A percentile compares a stretch with the other conserved stretches of the same genome.
phyloP scores from a whole-genome alignment of 2,329 filamentous ascomycete species.

The Myriosclerotinia curreyana region DNA sequence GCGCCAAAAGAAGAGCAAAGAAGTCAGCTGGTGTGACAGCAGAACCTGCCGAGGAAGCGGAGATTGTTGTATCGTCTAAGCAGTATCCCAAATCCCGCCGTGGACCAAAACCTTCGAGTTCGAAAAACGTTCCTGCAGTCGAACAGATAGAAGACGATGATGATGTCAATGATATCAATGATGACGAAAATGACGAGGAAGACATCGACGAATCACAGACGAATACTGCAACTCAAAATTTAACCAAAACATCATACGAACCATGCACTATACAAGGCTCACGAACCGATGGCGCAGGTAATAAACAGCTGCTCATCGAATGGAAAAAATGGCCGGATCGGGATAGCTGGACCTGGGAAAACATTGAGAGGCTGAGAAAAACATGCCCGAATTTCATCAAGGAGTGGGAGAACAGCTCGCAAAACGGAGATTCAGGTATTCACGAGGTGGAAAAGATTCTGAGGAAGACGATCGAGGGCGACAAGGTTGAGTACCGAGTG shows the following conservation, averaged over 20 bases:
- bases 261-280: background rate
- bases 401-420: background rate
- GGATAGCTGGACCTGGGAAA: slow-evolving; percentile 9
- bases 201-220: background rate
- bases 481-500: background rate
- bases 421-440: background rate
- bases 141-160: background rate
- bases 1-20: background rate
- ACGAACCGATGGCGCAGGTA: background rate
- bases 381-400: background rate
- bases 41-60: background rate
- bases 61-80: background rate
- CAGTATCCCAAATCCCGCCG: background rate
- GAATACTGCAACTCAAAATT: background rate
- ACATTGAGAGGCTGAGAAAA: background rate
- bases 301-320: background rate
- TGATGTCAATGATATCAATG: background rate
- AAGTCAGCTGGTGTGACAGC: background rate
- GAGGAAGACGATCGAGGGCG: background rate
- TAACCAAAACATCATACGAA: background rate
- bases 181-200: background rate
- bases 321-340: background rate
- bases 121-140: background rate
- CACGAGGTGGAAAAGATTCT: background rate
- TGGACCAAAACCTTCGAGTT: background rate